These are phyloP conservation scores for Ballota nigra DNA, from an alignment of 257 asterid genomes.

Conservation along the genomic window DNA sequence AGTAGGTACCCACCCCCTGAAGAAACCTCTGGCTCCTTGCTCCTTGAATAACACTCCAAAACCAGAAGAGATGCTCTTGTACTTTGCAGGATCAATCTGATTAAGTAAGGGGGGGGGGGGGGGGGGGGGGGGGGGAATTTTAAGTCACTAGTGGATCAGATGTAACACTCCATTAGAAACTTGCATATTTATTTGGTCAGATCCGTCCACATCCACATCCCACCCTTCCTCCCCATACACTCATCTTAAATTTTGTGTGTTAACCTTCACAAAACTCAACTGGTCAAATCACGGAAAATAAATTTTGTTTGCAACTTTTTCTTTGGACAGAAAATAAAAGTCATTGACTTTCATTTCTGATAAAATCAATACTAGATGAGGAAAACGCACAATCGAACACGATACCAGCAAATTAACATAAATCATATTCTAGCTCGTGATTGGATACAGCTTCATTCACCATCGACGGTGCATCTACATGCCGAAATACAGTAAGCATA, in stretches of 20 bases:
- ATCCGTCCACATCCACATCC: neutral
- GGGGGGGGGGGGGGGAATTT: too few species aligned
- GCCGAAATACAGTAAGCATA: neutral
- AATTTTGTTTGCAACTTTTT: neutral
- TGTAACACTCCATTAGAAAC: neutral
- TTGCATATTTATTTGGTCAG: neutral
- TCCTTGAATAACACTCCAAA: slow-evolving; percentile 45
- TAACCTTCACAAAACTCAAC: neutral
- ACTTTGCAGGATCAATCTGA: slow-evolving; percentile 50
- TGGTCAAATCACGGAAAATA: neutral
- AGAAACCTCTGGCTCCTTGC: slow-evolving; percentile 48
- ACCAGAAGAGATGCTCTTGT: slow-evolving; percentile 55
- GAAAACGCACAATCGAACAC: neutral
- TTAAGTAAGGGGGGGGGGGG: neutral
- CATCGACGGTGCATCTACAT: neutral
- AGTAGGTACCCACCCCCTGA: slow-evolving; percentile 57
- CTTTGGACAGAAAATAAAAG: neutral
- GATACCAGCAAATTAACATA: neutral
- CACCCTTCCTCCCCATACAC: neutral
- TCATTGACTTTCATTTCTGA: neutral
- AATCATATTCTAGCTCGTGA: slow-evolving; percentile 1
- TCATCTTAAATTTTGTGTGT: neutral
- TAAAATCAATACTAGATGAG: neutral
- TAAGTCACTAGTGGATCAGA: neutral
- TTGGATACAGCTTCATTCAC: neutral